A percentile compares a stretch with the other conserved stretches of the same genome.
Conservation (phyloP, 2,329 filamentous ascomycete species). For the Stylonectria norvegica region DNA sequence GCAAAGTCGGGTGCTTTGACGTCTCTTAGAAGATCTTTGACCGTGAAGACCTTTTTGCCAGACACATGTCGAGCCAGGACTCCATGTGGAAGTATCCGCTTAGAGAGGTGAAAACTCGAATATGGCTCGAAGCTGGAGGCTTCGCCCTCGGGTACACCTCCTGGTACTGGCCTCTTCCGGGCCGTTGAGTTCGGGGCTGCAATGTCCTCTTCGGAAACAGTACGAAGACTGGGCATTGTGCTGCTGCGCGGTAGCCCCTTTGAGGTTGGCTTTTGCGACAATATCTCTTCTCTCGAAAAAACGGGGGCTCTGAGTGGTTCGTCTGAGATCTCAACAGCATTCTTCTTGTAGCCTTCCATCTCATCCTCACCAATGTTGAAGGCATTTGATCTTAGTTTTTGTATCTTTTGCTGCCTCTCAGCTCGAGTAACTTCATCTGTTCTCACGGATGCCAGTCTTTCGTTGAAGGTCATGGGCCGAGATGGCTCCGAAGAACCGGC, state of each 20-base stretch:
- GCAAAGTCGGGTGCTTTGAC: constrained; percentile 82
- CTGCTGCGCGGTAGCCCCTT: constrained; percentile 42
- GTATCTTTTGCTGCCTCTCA: constrained; percentile 51
- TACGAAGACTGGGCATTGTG: constrained; percentile 35
- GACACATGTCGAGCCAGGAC: constrained; percentile 74
- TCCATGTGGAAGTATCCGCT: constrained; percentile 76
- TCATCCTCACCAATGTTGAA: constrained; percentile 58
- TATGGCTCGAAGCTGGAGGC: constrained; percentile 72
- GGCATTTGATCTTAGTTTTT: constrained; percentile 50
- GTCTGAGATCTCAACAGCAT: constrained; percentile 53
- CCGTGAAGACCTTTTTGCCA: constrained; percentile 70
- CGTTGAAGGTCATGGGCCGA: constrained; percentile 67
- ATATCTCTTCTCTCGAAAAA: constrained; percentile 63
- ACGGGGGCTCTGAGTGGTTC: constrained; percentile 45
- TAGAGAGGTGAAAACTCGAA: constrained; percentile 79
- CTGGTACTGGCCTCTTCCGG: constrained; percentile 6
- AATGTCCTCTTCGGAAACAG: constrained; percentile 19
- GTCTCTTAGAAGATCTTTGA: constrained; percentile 76
- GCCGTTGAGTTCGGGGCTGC: constrained; percentile 10
- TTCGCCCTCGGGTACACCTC: constrained; percentile 24
- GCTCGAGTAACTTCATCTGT: constrained; percentile 49
- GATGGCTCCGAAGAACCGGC: constrained; percentile 28
- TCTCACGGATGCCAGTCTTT: constrained; percentile 73
- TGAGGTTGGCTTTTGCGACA: constrained; percentile 33
- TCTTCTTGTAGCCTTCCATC: constrained; percentile 57